Evolutionary conservation across 2,329 filamentous ascomycete genomes (phyloP).

Genomic region (Ophiostoma perfectum): DNA sequence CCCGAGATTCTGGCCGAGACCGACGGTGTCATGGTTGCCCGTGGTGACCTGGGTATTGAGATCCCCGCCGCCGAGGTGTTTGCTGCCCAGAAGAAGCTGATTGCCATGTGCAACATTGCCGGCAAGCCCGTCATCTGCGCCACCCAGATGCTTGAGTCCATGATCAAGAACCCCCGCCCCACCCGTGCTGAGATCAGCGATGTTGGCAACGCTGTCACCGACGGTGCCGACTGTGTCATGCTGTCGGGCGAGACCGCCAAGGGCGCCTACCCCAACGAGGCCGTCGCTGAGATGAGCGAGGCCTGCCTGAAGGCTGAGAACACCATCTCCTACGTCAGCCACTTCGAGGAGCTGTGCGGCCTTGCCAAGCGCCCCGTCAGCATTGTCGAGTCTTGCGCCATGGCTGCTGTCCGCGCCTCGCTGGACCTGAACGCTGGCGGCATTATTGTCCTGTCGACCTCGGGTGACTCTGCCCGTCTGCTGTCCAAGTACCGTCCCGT

Average conservation of each 20-base stretch:
- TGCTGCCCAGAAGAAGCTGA: constrained; percentile 99
- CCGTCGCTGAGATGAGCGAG: constrained; percentile 97
- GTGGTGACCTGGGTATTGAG: constrained; percentile 97
- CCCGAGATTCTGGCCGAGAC: constrained; percentile 92
- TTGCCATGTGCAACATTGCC: constrained; percentile 99
- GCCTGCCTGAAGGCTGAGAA: constrained; percentile 95
- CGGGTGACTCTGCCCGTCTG: constrained; percentile 87
- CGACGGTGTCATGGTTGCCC: constrained; percentile 99
- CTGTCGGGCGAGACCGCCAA: constrained; percentile 98
- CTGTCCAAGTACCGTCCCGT: constrained; percentile 98
- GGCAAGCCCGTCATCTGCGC: constrained; percentile 99
- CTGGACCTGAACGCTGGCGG: constrained; percentile 94
- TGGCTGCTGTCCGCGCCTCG: constrained; percentile 92
- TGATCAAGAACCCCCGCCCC: constrained; percentile 99
- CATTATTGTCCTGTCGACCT: constrained; percentile 93
- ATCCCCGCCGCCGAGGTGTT: constrained; percentile 98
- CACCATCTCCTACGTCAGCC: constrained; percentile 91
- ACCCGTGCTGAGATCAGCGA: constrained; percentile 98
- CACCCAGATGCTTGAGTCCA: constrained; percentile 99
- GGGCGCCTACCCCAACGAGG: constrained; percentile 87
- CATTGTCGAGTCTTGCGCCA: constrained; percentile 89
- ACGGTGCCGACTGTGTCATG: constrained; percentile 99
- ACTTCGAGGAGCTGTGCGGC: constrained; percentile 91
- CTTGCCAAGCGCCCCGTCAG: constrained; percentile 77
- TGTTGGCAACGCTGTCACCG: constrained; percentile 94